Base-by-base conservation (phyloP, 2,329 filamentous ascomycete genomes). In the Fusarium continuum region DNA sequence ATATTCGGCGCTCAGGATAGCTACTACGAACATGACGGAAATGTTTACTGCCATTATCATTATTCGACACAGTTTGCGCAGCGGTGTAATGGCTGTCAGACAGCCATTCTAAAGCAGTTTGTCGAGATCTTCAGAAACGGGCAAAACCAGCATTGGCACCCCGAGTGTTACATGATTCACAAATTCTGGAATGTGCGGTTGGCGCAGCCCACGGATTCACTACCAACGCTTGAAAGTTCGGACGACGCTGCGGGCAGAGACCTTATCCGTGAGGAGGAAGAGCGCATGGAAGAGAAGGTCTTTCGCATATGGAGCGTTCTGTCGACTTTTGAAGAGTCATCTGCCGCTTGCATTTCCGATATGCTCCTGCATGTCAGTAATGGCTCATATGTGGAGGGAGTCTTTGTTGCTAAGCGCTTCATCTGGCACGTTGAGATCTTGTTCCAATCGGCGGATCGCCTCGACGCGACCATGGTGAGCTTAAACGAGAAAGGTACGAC, bases 161-260 rank as follows among this genome's bases (percentile, higher is more conserved):
- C 95, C 3, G 95, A 99, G 78, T 99, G 95, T 77, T 99, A 99
- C 78, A 99, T 99, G 95, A 99, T 99, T 63, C 95, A 99, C 80
- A 99, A 99, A 73, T 99, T 98, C 78, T 99, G 95, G 95, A 99
- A 98, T 74, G 95, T 99, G 57, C 89, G 95, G 46, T 82, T 99
- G 31, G 87, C 88, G 10, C 84, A 88, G 22, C 82, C 85, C 10
- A 83, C 84, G 34, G 82, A 88, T 54, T 73, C 81, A 29, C 78
- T 82, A 53, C 77, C 76, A 25, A 65, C 76, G 17, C 73, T 77
- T n/a, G 25, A 65, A 23, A 70, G 83, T 47, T 73, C 76, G 10
- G 79, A 82, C 48, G 83, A 86, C 49, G 74, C 78, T 40, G 86
- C 89, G 61, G 86, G 89, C 62, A 89, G 93, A 47, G 88, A 92